Evolutionary conservation across 495 filamentous ascomycete species (phyloP), one percentile per base, ranked within the genome.

Genomic region (Letharia columbiana): DNA sequence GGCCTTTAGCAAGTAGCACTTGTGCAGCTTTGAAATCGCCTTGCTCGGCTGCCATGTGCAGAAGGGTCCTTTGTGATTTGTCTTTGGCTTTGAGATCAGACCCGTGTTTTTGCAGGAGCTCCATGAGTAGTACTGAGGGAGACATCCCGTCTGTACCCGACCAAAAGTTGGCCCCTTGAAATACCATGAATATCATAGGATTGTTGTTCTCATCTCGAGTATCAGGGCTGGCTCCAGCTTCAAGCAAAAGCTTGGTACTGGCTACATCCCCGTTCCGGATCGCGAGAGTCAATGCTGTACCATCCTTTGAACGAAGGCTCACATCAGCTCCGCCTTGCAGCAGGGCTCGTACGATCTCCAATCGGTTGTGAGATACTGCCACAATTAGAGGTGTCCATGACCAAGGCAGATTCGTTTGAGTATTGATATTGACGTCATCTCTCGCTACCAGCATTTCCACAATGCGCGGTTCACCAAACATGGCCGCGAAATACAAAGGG

Each of bases 301-400:
- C 59, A 40, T 13, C 6, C 5, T 0, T 17, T 3, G 39, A 61
- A 28, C 20, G 59, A 61, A 44, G 4, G 8, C 33, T 61, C 12
- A 33, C 59, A 9, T 61, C 59, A 8, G 59, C 59, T 61, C 59
- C 20, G 18, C 28, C 33, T 45, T 61, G 59, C n/a, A 61, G 33
- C 40, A 61, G 45, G 0, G 33, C 13, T 15, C 11, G 20, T n/a
- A 61, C 23, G 23, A 28, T 28, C 23, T 28, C 23, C 23, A 28
- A 28, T 28, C 23, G 23, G 23, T 28, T 28, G 23, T 28, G 23
- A 28, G 23, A 28, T 28, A 28, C 37, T 18, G 59, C 59, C n/a
- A 31, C 9, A 17, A 61, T 13, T 10, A 61, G 10, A 18, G 59
- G 5, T 31, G 59, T 61, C 40, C 31, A 17, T 15, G 4, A 13